Evolutionary conservation across 164 flowering plant species (phyloP).

Genomic region (Malania oleifera): DNA sequence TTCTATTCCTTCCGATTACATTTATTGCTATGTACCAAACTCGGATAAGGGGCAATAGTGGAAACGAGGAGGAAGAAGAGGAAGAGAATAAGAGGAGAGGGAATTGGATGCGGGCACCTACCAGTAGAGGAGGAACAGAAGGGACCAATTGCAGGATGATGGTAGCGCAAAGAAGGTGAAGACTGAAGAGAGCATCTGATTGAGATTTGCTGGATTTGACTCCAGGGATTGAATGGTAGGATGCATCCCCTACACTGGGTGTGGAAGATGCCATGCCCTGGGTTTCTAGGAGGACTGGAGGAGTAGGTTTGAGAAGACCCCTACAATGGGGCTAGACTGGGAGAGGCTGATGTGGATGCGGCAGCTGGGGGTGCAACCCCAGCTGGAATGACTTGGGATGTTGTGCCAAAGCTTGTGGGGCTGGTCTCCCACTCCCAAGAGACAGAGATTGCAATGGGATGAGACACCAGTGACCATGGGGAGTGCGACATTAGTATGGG

Average conservation of each 20-base stretch:
- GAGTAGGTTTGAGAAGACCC: slow-evolving; percentile 98
- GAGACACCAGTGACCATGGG: slow-evolving; percentile 97
- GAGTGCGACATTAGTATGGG: slow-evolving; percentile 80
- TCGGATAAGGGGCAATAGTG: slow-evolving; percentile 63
- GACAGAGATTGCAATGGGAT: slow-evolving; percentile 98
- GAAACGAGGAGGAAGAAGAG: slow-evolving; percentile 80
- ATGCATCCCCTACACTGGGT: slow-evolving; percentile 95
- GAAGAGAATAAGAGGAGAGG: slow-evolving; percentile 49
- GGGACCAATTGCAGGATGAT: slow-evolving; percentile 85
- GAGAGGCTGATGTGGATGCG: slow-evolving; percentile 81
- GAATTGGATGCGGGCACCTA: slow-evolving; percentile 27
- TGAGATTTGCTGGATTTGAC: slow-evolving; percentile 95
- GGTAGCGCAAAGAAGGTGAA: slow-evolving; percentile 58
- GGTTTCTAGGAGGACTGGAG: slow-evolving; percentile 50
- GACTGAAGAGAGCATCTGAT: slow-evolving; percentile 63
- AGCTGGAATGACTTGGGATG: slow-evolving; percentile 98
- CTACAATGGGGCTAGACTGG: slow-evolving; percentile 94
- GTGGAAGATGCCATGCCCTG: slow-evolving; percentile 78
- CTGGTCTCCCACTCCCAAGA: slow-evolving; percentile 90
- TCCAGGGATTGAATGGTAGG: slow-evolving; percentile 91
- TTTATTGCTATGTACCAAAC: no score
- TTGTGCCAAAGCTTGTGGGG: slow-evolving; percentile 89
- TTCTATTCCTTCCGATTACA: no score
- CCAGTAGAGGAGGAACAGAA: slow-evolving; percentile 82
- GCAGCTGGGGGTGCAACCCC: slow-evolving; percentile 93